Conservation (phyloP, 2,329 filamentous ascomycete genomes). For the Fusarium verrucosum region DNA sequence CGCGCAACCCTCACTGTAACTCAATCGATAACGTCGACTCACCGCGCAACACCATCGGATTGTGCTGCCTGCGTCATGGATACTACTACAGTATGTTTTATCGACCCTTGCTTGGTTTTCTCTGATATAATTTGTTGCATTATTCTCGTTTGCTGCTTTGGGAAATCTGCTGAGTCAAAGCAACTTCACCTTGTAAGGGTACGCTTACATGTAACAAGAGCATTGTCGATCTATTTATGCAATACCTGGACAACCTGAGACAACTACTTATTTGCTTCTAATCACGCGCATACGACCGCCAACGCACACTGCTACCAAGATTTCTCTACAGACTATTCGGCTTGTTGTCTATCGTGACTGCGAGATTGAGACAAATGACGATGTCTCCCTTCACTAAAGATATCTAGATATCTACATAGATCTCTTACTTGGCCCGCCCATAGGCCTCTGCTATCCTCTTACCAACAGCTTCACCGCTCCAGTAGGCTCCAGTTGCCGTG, state of each 20-base stretch:
- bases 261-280: constrained; percentile 5
- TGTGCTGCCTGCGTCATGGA: constrained; percentile 32
- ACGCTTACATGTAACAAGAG: too few relatives aligned
- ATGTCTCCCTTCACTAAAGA: background rate
- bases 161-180: constrained; percentile 5
- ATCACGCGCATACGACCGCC: too few relatives aligned
- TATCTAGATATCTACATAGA: background rate
- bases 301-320: constrained; percentile 13
- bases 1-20: constrained; percentile 22
- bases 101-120: background rate
- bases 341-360: background rate
- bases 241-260: constrained; percentile 11
- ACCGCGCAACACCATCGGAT: constrained; percentile 24
- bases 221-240: constrained; percentile 28
- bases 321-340: background rate
- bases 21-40: constrained; percentile 33
- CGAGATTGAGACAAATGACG: background rate
- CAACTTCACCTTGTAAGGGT: constrained; percentile 2
- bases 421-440: constrained; percentile 45
- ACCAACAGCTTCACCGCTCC: constrained; percentile 84
- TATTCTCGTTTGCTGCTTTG: background rate
- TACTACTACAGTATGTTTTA: constrained; percentile 1
- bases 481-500: constrained; percentile 90
- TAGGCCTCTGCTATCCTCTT: constrained; percentile 69
- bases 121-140: background rate